Base-by-base conservation (phyloP, 2,329 filamentous ascomycete genomes). In the Arachnopeziza araneosa region DNA sequence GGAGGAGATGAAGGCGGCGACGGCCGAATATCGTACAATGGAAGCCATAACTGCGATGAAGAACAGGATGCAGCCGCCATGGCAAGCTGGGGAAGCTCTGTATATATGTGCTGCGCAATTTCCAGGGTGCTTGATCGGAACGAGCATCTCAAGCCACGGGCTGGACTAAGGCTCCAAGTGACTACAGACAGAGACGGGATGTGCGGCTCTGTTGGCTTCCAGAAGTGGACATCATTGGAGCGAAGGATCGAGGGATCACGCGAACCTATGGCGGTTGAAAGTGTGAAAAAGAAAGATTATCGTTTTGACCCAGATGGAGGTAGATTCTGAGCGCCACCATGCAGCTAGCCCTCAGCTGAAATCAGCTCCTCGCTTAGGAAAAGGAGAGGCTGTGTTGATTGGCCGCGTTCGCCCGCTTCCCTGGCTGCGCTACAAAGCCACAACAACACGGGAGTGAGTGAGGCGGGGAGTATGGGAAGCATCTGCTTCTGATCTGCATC, bases 1-100 rank as follows among this genome's bases (percentile, higher is more conserved):
- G 12, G 59, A 30, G 49, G 55, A 55, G 7, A 60, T 30, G 9
- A 62, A 52, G 6, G 58, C 57, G n/a, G 58, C 59, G 48, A 65
- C 52, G n/a, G 59, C 62, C n/a, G 61, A 50, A 52, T 56, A 62
- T 53, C 58, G 49, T 30, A 61, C 55, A 14, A 62, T 9, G 2
- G 54, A 58, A 52, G 55, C 30, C 59, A 62, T 60, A n/a, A n/a
- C 24, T 22, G 24, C 50, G 22, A 52, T 8, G 22, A 52, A 24
- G 17, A 44, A 14, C 10, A 19, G 10, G 12, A 17, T 44, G 17
- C 14, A 8, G 30, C 22, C 26, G 24, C 32, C 24, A 52, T 10
- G 9, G 6, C 36, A 17, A 7, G 5, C 10, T 44, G 5, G 36
- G 36, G 36, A 14, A 44, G 36, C 10, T 14, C 10, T 44, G 17